Percentiles rank a stretch among this genome's conserved stretches.
Conservation (phyloP, 148 eudicot genomes). For the Bassia scoparia region DNA sequence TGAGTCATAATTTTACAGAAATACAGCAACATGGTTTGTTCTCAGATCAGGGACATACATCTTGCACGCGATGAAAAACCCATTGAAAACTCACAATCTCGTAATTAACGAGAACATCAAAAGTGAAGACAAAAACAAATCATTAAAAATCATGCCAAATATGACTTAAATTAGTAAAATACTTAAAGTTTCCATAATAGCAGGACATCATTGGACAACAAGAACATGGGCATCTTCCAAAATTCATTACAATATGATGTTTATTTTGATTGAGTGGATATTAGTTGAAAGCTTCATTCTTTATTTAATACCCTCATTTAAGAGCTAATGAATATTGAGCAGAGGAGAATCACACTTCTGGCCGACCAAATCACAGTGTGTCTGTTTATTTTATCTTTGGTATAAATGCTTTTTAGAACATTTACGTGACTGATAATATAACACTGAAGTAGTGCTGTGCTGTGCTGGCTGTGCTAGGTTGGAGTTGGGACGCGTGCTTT, state of each 20-base stretch:
- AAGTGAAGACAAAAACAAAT: not conserved
- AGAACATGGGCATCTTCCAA: slow-evolving; percentile 13
- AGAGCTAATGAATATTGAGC: not conserved
- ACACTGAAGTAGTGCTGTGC: too few relatives aligned
- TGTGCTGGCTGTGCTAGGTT: not conserved
- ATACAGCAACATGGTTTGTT: not conserved
- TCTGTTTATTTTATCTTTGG: slow-evolving; percentile 12
- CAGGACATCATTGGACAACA: not conserved
- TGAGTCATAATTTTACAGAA: not conserved
- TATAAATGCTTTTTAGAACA: slow-evolving; percentile 8
- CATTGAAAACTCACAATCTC: too few relatives aligned
- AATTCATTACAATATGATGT: not conserved
- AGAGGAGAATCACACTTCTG: slow-evolving; percentile 2
- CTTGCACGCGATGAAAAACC: slow-evolving; percentile 4
- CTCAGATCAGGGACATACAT: not conserved
- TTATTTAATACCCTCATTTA: not conserved
- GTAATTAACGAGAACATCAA: not conserved
- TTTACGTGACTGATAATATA: slow-evolving; percentile 16
- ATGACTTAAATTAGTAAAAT: not conserved
- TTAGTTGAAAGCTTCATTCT: slow-evolving; percentile 9
- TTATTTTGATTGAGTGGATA: not conserved
- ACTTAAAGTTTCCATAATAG: not conserved
- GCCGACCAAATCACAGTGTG: slow-evolving; percentile 18
- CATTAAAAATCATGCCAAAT: not conserved
- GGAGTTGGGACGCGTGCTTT: not conserved